Percentiles rank a stretch among this genome's conserved stretches.
Evolutionary conservation across 139 green algal genomes (phyloP).

Genomic region (Chlamydomonas applanata): DNA sequence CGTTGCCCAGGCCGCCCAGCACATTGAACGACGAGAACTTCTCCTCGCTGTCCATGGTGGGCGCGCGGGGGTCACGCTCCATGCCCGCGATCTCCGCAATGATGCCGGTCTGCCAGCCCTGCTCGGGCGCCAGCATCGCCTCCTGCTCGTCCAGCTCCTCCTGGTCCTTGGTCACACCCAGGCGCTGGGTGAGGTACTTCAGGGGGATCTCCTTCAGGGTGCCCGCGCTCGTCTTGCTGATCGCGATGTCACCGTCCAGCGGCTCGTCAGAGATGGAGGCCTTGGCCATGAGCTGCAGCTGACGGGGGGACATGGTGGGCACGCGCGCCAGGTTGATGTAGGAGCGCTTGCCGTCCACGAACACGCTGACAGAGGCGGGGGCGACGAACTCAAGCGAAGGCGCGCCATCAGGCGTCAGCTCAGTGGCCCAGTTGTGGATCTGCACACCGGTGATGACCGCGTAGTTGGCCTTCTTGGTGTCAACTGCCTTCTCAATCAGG

Average conservation of each 20-base stretch:
- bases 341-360: slow-evolving; percentile 65
- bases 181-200: slow-evolving; percentile 44
- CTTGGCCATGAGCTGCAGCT: slow-evolving; percentile 48
- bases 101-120: slow-evolving; percentile 1
- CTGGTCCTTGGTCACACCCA: slow-evolving; percentile 28
- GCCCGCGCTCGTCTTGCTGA: slow-evolving; percentile 9
- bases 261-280: slow-evolving; percentile 16
- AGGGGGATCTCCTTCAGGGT: slow-evolving; percentile 50
- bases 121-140: background rate
- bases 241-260: background rate
- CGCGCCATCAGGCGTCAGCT: slow-evolving; percentile 40
- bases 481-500: slow-evolving; percentile 73
- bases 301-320: slow-evolving; percentile 37
- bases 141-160: slow-evolving; percentile 2
- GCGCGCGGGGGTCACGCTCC: background rate
- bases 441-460: slow-evolving; percentile 55
- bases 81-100: background rate
- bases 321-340: slow-evolving; percentile 57
- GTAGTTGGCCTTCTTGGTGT: slow-evolving; percentile 81
- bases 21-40: slow-evolving; percentile 9
- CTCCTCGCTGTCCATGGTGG: slow-evolving; percentile 5
- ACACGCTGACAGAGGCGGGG: slow-evolving; percentile 56
- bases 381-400: slow-evolving; percentile 76
- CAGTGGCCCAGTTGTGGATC: slow-evolving; percentile 75
- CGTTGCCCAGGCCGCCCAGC: too few species aligned